phyloP scores from a whole-genome alignment of 2,329 filamentous ascomycete species.

The Trichoderma guizhouense region DNA sequence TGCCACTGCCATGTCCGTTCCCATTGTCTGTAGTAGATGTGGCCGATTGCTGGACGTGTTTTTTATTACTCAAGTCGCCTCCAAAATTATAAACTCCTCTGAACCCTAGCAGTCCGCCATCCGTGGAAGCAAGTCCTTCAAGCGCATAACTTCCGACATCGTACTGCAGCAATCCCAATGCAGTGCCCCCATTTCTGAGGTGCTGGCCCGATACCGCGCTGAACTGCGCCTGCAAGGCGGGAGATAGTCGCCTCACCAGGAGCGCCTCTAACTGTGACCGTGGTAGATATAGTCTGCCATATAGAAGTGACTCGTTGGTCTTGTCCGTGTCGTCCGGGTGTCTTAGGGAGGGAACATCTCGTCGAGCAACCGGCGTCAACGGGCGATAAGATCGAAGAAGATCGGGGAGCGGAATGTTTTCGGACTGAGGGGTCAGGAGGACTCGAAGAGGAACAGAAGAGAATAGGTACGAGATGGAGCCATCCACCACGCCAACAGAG shows the following conservation, averaged over 20 bases:
- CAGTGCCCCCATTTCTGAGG: slow-evolving; percentile 71
- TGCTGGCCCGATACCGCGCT: slow-evolving; percentile 71
- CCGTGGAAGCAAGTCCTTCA: slow-evolving; percentile 88
- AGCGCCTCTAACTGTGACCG: slow-evolving; percentile 83
- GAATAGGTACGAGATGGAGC: slow-evolving; percentile 95
- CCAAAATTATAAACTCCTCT: slow-evolving; percentile 95
- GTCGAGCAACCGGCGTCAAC: slow-evolving; percentile 57
- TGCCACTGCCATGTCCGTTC: slow-evolving; percentile 25
- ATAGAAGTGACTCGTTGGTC: slow-evolving; percentile 59
- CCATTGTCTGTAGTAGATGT: slow-evolving; percentile 19
- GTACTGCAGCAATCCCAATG: slow-evolving; percentile 71
- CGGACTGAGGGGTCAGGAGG: slow-evolving; percentile 64
- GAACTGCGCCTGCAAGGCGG: slow-evolving; percentile 74
- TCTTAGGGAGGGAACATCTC: slow-evolving; percentile 24
- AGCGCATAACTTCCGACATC: slow-evolving; percentile 84
- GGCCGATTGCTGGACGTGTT: not conserved
- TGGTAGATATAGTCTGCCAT: slow-evolving; percentile 77
- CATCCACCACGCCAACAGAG: slow-evolving; percentile 86
- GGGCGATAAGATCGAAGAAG: slow-evolving; percentile 82
- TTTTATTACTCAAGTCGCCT: slow-evolving; percentile 50
- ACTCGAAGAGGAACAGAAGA: slow-evolving; percentile 75
- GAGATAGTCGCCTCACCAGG: slow-evolving; percentile 73
- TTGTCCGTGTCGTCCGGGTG: slow-evolving; percentile 26
- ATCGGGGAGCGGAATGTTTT: slow-evolving; percentile 69
- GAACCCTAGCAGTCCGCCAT: slow-evolving; percentile 83